These are phyloP conservation scores for Argentina anserina DNA, from an alignment of 306 rosid genomes.

Conservation along the genomic window DNA sequence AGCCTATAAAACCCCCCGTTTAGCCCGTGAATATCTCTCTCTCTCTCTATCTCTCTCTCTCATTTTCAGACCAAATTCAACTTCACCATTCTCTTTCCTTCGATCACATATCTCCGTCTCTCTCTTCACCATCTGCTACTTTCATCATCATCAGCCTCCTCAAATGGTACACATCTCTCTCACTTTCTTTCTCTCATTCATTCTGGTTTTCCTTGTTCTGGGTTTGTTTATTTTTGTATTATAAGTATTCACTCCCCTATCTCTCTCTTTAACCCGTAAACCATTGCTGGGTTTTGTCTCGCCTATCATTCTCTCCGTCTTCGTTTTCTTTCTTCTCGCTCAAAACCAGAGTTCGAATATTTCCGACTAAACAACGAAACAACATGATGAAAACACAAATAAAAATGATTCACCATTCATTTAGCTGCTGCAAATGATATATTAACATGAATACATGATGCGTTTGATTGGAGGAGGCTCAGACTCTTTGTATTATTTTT, in stretches of 20 bases:
- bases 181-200: neutral
- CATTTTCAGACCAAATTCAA: neutral
- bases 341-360: neutral
- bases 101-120: neutral
- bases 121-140: neutral
- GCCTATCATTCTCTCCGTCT: neutral
- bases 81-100: neutral
- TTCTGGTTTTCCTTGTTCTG: neutral
- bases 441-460: neutral
- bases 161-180: conserved; percentile 7
- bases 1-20: neutral
- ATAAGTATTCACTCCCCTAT: neutral
- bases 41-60: neutral
- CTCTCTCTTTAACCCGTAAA: neutral
- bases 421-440: neutral
- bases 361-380: neutral
- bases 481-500: neutral
- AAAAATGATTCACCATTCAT: neutral
- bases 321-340: neutral
- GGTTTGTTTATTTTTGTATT: neutral
- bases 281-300: neutral
- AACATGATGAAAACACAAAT: neutral
- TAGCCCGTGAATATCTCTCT: neutral
- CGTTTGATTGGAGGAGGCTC: neutral
- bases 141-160: neutral